Conservation (phyloP, 163 green algal genomes). For the Scenedesmus sp. region DNA sequence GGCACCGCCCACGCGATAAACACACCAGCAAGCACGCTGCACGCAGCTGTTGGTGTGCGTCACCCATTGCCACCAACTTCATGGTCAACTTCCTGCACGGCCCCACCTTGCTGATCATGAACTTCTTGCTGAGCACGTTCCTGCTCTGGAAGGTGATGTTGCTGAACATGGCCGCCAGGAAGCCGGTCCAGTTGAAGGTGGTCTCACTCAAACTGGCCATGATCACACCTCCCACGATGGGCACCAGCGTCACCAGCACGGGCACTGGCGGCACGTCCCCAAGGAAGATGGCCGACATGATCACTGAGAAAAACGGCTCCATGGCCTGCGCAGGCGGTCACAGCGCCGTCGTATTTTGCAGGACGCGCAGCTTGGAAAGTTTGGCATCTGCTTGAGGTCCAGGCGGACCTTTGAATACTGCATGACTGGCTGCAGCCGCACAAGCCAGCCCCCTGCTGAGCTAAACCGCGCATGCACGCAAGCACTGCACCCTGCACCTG, state of each 20-base stretch:
- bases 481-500: no score
- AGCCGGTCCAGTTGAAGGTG: conserved; percentile 73
- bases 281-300: conserved; percentile 84
- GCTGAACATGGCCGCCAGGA: conserved; percentile 60
- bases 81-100: not conserved
- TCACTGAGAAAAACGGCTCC: conserved; percentile 96
- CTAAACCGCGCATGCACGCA: no score
- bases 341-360: no score
- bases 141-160: conserved; percentile 95
- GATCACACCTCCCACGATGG: conserved; percentile 72
- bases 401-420: no score
- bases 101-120: conserved; percentile 82
- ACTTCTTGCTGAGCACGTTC: conserved; percentile 98
- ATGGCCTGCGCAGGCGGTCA: conserved; percentile 73
- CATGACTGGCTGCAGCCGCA: no score
- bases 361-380: no score
- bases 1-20: not conserved
- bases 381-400: no score
- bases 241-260: conserved; percentile 68
- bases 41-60: not conserved
- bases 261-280: conserved; percentile 57
- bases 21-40: not conserved
- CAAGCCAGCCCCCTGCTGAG: no score
- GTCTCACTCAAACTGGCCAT: conserved; percentile 70
- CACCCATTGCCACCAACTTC: not conserved